Evolutionary conservation across 208 protist genomes (phyloP).

Genomic region (Trypanosoma grayi): DNA sequence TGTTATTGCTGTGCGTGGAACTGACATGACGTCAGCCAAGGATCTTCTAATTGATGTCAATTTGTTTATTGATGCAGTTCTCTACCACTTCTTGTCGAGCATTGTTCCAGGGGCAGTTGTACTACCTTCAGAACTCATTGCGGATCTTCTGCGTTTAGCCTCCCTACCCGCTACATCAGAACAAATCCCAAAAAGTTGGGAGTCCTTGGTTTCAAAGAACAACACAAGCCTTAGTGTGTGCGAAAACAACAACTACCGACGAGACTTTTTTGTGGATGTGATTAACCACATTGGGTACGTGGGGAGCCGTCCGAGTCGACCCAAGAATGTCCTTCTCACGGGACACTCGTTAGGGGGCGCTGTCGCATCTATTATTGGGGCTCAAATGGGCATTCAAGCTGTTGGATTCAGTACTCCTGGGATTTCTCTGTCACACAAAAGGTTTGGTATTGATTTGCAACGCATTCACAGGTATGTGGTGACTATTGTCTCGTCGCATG

Average conservation of each 20-base stretch:
- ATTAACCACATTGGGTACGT: conserved; percentile 72
- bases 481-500: conserved; percentile 63
- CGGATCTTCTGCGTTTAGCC: conserved; percentile 49
- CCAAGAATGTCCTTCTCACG: conserved; percentile 57
- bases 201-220: conserved; percentile 23
- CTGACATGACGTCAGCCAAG: conserved; percentile 62
- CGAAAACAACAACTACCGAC: conserved; percentile 69
- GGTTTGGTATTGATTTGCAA: conserved; percentile 43
- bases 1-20: conserved; percentile 71
- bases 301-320: conserved; percentile 22
- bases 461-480: conserved; percentile 51
- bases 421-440: conserved; percentile 52
- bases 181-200: conserved; percentile 21
- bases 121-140: conserved; percentile 58
- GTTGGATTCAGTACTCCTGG: conserved; percentile 74
- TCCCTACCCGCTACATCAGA: conserved; percentile 34
- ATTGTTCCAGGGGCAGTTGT: conserved; percentile 53
- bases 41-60: conserved; percentile 81
- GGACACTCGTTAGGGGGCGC: conserved; percentile 82
- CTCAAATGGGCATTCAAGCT: conserved; percentile 56
- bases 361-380: conserved; percentile 66
- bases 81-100: conserved; percentile 70
- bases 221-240: conserved; percentile 55
- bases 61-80: conserved; percentile 70
- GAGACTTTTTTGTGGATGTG: conserved; percentile 75